phyloP scores from a whole-genome alignment of 1,284 basidiomycete genomes.

The Xerocomus minutiporus region DNA sequence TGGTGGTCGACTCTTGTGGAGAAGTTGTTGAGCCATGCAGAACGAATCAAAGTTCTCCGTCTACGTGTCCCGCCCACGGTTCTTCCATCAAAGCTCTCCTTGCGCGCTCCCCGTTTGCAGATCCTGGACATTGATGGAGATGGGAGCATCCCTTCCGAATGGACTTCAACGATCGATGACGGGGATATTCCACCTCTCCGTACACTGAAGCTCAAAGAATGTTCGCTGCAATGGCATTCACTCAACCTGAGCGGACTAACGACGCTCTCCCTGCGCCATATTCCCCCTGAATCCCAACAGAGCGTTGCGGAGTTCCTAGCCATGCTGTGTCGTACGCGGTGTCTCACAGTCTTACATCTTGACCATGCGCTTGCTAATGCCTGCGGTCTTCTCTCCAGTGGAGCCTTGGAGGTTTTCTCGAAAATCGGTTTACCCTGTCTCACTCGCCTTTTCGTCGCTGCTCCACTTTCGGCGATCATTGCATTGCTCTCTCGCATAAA shows the following conservation, averaged over 20 bases:
- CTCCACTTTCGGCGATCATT: not conserved
- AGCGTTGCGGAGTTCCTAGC: not conserved
- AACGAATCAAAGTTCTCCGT: conserved; percentile 19
- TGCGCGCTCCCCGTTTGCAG: conserved; percentile 6
- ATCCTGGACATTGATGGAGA: conserved; percentile 6
- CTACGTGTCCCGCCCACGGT: not conserved
- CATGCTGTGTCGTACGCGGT: not conserved
- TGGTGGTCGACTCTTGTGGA: conserved; percentile 5
- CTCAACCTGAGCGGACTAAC: not conserved
- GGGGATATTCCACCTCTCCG: not conserved
- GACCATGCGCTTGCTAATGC: not conserved
- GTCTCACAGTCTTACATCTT: not conserved
- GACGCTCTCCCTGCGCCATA: not conserved
- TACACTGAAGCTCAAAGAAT: not conserved
- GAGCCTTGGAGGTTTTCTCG: not conserved
- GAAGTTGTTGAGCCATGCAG: conserved; percentile 11
- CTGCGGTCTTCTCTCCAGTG: not conserved
- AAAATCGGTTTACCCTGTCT: not conserved
- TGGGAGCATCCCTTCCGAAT: not conserved
- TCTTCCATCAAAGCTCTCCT: conserved; percentile 2
- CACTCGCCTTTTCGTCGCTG: not conserved
- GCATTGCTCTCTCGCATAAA: not conserved
- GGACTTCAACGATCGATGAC: not conserved
- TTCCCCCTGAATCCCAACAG: not conserved
- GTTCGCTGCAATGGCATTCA: not conserved